Evolutionary conservation across 352 stramenopile species (phyloP).

Genomic region (Pythium apleroticum): DNA sequence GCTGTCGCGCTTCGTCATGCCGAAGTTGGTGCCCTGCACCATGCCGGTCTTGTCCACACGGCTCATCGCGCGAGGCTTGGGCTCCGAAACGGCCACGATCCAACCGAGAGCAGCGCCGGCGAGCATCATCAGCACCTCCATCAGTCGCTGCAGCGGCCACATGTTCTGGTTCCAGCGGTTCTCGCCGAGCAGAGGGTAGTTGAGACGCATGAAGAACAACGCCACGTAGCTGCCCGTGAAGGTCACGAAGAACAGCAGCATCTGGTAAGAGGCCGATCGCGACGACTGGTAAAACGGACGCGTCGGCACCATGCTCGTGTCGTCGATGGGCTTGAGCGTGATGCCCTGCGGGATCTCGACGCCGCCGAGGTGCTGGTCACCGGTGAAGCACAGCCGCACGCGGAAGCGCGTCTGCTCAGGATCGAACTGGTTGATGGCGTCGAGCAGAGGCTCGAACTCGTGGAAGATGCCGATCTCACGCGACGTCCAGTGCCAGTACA

Average conservation of each 20-base stretch:
- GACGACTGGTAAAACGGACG: slow-evolving; percentile 76
- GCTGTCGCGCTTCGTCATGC: slow-evolving; percentile 36
- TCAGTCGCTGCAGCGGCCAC: slow-evolving; percentile 81
- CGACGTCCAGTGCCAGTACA: slow-evolving; percentile 87
- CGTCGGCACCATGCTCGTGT: slow-evolving; percentile 76
- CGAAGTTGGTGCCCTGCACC: slow-evolving; percentile 40
- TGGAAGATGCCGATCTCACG: slow-evolving; percentile 84
- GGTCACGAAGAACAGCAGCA: slow-evolving; percentile 79
- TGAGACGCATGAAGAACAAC: slow-evolving; percentile 70
- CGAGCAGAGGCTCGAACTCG: slow-evolving; percentile 79
- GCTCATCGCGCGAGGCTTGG: slow-evolving; percentile 72
- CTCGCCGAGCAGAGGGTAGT: slow-evolving; percentile 68
- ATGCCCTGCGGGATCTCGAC: slow-evolving; percentile 77
- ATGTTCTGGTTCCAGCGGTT: slow-evolving; percentile 68
- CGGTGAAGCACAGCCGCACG: slow-evolving; percentile 75
- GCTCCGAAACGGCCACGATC: slow-evolving; percentile 62
- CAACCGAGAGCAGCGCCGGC: slow-evolving; percentile 53
- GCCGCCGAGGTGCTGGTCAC: slow-evolving; percentile 73
- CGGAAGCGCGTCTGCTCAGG: slow-evolving; percentile 66
- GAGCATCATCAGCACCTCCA: slow-evolving; percentile 78
- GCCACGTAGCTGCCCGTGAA: slow-evolving; percentile 72
- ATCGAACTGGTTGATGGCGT: slow-evolving; percentile 76
- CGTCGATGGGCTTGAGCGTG: slow-evolving; percentile 77
- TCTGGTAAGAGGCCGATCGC: slow-evolving; percentile 62
- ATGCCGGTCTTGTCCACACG: slow-evolving; percentile 74